These are phyloP conservation scores for Yarrowia keelungensis DNA, from an alignment of 805 yeast genomes.

Conservation along the genomic window DNA sequence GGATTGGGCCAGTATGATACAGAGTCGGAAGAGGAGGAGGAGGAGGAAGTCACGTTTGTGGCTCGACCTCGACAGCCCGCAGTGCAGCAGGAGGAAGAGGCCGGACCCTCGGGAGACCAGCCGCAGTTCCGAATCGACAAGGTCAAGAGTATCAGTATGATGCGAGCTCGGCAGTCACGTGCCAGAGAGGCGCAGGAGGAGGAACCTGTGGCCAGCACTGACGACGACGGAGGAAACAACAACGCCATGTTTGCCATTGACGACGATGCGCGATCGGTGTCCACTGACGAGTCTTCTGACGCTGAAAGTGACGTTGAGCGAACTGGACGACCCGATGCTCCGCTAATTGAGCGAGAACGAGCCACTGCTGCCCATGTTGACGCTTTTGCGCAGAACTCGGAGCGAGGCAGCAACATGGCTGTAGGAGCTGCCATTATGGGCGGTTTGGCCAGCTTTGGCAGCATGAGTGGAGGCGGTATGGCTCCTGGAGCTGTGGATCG, in stretches of 20 bases:
- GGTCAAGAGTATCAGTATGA: conserved; percentile 28
- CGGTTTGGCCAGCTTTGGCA: conserved; percentile 17
- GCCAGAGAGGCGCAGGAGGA: conserved; percentile 18
- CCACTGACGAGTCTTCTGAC: conserved; percentile 31
- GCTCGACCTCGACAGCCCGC: conserved; percentile 9
- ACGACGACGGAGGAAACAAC: conserved; percentile 5
- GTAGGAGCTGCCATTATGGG: conserved; percentile 17
- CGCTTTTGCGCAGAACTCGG: conserved; percentile 19
- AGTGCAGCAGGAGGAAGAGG: not conserved
- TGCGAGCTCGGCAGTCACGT: conserved; percentile 25
- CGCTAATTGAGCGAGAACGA: conserved; percentile 26
- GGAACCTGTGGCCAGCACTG: not conserved
- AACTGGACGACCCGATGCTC: not conserved
- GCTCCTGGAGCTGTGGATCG: conserved; percentile 38
- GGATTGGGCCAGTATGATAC: conserved; percentile 19
- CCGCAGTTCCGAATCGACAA: conserved; percentile 27
- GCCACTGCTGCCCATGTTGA: conserved; percentile 18
- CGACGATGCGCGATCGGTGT: conserved; percentile 10
- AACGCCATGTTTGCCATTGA: conserved; percentile 1
- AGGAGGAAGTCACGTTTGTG: not conserved
- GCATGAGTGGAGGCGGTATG: conserved; percentile 36
- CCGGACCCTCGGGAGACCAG: not conserved
- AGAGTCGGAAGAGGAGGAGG: conserved; percentile 27
- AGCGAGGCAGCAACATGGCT: conserved; percentile 25
- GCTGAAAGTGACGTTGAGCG: conserved; percentile 38